Evolutionary conservation across 1,139 yeast species (phyloP).

Genomic region (Pichiaceae sp.): DNA sequence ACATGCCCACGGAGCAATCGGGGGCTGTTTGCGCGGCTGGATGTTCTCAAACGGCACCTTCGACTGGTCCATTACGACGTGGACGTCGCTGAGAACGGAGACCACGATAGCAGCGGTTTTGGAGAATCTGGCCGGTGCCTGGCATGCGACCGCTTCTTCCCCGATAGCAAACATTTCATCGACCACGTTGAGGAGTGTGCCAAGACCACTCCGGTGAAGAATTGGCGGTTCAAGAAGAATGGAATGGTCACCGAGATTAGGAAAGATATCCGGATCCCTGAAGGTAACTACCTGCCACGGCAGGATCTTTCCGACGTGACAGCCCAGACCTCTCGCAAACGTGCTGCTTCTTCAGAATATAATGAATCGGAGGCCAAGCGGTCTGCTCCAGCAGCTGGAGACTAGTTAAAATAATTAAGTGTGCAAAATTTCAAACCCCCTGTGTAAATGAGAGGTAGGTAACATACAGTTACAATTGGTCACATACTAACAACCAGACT

Average conservation of each 20-base stretch:
- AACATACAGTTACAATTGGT: background rate
- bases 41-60: constrained; percentile 63
- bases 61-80: constrained; percentile 48
- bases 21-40: constrained; percentile 62
- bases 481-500: constrained; percentile 35
- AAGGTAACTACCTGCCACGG: too few relatives aligned
- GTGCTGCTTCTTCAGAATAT: background rate
- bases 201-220: constrained; percentile 21
- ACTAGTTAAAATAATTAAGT: too few relatives aligned
- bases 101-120: constrained; percentile 5
- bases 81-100: background rate
- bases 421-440: too few relatives aligned
- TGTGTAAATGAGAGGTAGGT: constrained; percentile 8
- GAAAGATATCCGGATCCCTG: constrained; percentile 8
- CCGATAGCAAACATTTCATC: constrained; percentile 47
- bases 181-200: constrained; percentile 67
- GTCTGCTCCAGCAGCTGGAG: too few relatives aligned
- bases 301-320: too few relatives aligned
- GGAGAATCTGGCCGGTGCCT: constrained; percentile 21
- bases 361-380: too few relatives aligned
- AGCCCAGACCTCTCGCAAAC: too few relatives aligned
- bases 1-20: constrained; percentile 63
- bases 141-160: constrained; percentile 29
- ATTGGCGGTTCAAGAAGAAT: constrained; percentile 22
- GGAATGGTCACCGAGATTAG: constrained; percentile 20